Percentiles rank a stretch among this genome's conserved stretches.
phyloP scores from a whole-genome alignment of 192 early-diverging fungal genomes.

The Coemansia sp. region DNA sequence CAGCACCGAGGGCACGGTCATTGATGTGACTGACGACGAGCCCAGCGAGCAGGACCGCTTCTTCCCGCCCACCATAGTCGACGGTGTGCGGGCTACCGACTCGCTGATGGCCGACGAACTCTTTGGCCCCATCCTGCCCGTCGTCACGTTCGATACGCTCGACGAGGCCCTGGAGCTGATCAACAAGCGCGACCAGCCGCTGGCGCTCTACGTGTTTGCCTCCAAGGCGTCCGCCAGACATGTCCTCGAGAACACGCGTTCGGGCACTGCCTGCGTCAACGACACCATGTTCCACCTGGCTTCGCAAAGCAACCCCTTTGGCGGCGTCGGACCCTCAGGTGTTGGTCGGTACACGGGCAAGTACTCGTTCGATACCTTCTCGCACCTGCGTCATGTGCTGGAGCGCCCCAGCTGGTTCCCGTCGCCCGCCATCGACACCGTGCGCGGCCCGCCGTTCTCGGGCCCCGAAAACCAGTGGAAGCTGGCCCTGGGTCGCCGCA shows the following conservation, averaged over 20 bases:
- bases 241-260: slow-evolving; percentile 64
- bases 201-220: slow-evolving; percentile 77
- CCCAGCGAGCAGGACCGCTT: slow-evolving; percentile 59
- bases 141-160: slow-evolving; percentile 62
- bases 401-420: slow-evolving; percentile 38
- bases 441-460: slow-evolving; percentile 33
- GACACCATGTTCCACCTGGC: slow-evolving; percentile 67
- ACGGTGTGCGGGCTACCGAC: slow-evolving; percentile 60
- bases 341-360: slow-evolving; percentile 83
- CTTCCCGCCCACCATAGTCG: slow-evolving; percentile 81
- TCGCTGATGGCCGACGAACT: slow-evolving; percentile 79
- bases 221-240: slow-evolving; percentile 52
- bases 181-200: slow-evolving; percentile 65
- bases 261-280: slow-evolving; percentile 77
- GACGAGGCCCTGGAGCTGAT: slow-evolving; percentile 64
- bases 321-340: slow-evolving; percentile 82
- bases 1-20: slow-evolving; percentile 47
- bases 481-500: not conserved
- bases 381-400: slow-evolving; percentile 67
- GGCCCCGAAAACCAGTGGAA: slow-evolving; percentile 42
- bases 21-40: slow-evolving; percentile 54
- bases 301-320: slow-evolving; percentile 69
- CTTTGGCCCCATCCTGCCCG: slow-evolving; percentile 88
- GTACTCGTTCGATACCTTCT: slow-evolving; percentile 73
- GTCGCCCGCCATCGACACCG: slow-evolving; percentile 23